Conservation (phyloP, 1,139 yeast species). For the Pichia sp. region DNA sequence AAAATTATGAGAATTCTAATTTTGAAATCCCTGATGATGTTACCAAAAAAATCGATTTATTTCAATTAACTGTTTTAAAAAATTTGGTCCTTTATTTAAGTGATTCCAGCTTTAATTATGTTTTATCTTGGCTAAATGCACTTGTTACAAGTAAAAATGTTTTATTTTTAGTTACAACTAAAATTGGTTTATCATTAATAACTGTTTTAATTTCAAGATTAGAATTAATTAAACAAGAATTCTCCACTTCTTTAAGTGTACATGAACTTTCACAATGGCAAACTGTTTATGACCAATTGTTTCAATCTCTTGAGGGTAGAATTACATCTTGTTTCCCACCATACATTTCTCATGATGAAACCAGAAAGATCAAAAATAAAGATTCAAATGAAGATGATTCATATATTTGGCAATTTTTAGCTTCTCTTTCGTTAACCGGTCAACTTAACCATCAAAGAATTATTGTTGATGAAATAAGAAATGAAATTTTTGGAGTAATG, state of each 20-base stretch:
- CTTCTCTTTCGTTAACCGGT: conserved; percentile 89
- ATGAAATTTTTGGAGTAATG: conserved; percentile 87
- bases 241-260: conserved; percentile 37
- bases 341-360: conserved; percentile 33
- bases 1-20: conserved; percentile 42
- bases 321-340: conserved; percentile 82
- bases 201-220: conserved; percentile 89
- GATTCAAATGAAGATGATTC: conserved; percentile 56
- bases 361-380: conserved; percentile 18
- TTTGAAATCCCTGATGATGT: conserved; percentile 47
- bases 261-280: conserved; percentile 63
- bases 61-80: conserved; percentile 78
- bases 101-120: conserved; percentile 75
- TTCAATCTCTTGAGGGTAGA: conserved; percentile 73
- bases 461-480: conserved; percentile 91
- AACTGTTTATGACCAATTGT: conserved; percentile 72
- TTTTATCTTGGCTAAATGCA: conserved; percentile 72
- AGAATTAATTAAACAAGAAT: conserved; percentile 85
- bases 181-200: conserved; percentile 78
- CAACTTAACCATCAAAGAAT: conserved; percentile 89
- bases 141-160: conserved; percentile 65
- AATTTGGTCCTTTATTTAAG: conserved; percentile 80
- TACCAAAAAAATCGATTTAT: conserved; percentile 66
- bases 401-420: conserved; percentile 95
- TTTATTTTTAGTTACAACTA: conserved; percentile 71